These are phyloP conservation scores for Botrytis squamosa DNA, from an alignment of 2,329 filamentous ascomycete species.

Conservation along the genomic window DNA sequence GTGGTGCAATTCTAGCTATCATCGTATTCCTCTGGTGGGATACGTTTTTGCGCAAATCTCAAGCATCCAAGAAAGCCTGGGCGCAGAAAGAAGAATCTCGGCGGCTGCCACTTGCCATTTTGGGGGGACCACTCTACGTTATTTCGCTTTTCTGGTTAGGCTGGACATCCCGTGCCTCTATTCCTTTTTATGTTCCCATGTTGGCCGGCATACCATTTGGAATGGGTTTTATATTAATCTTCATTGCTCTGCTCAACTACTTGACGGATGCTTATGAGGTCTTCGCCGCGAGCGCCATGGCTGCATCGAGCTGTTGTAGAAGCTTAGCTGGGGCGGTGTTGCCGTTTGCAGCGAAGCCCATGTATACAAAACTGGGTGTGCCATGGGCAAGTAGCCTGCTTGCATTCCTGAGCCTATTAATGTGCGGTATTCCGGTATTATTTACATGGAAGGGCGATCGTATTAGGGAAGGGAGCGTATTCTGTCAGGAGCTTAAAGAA, in stretches of 20 bases:
- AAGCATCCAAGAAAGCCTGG: conserved; percentile 47
- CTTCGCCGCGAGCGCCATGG: conserved; percentile 57
- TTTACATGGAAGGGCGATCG: conserved; percentile 50
- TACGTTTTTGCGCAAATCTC: conserved; percentile 50
- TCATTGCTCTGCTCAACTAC: conserved; percentile 61
- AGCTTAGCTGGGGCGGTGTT: conserved; percentile 47
- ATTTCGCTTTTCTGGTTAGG: conserved; percentile 59
- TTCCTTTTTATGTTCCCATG: conserved; percentile 56
- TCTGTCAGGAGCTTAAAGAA: conserved; percentile 50
- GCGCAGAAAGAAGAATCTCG: conserved; percentile 50
- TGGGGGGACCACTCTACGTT: conserved; percentile 45
- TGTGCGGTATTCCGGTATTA: conserved; percentile 52
- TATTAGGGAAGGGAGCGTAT: conserved; percentile 48
- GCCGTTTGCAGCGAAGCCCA: conserved; percentile 48
- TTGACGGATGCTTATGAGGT: conserved; percentile 56
- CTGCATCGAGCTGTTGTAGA: conserved; percentile 42
- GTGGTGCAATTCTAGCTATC: conserved; percentile 52
- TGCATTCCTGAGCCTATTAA: conserved; percentile 48
- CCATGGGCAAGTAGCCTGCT: conserved; percentile 49
- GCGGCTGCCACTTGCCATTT: conserved; percentile 50
- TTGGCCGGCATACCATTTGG: conserved; percentile 57
- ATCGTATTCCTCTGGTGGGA: conserved; percentile 52
- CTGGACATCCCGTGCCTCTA: conserved; percentile 52
- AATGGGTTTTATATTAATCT: conserved; percentile 52
- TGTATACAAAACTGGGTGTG: conserved; percentile 48